Evolutionary conservation across 352 stramenopile species (phyloP).

Genomic region (Phytophthora podocarpi): DNA sequence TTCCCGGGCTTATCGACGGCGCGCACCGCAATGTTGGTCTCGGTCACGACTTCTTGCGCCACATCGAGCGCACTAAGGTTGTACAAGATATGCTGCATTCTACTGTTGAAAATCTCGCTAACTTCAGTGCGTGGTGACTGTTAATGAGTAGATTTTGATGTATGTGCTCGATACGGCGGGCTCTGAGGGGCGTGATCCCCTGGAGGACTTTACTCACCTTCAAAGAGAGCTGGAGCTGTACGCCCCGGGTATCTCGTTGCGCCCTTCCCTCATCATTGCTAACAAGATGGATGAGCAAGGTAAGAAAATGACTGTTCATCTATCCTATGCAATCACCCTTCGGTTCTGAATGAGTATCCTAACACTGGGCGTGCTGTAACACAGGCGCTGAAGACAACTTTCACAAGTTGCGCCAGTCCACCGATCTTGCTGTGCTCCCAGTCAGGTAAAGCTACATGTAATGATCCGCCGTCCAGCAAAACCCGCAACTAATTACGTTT

Average conservation of each 20-base stretch:
- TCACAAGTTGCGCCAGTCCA: slow-evolving; percentile 69
- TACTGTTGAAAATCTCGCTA: neutral
- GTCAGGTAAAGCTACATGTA: slow-evolving; percentile 71
- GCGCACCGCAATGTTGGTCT: slow-evolving; percentile 97
- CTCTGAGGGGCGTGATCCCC: slow-evolving; percentile 77
- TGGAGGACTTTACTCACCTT: slow-evolving; percentile 79
- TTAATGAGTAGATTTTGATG: slow-evolving; percentile 66
- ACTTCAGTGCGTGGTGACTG: neutral
- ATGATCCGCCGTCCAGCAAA: neutral
- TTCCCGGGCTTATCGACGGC: slow-evolving; percentile 89
- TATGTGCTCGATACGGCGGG: slow-evolving; percentile 87
- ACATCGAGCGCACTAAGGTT: slow-evolving; percentile 98
- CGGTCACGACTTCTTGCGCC: slow-evolving; percentile 97
- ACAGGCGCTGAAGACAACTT: slow-evolving; percentile 80
- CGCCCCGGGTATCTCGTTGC: slow-evolving; percentile 82
- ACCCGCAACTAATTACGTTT: neutral
- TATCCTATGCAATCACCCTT: neutral
- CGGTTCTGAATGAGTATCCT: neutral
- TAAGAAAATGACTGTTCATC: slow-evolving; percentile 7
- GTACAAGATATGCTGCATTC: neutral
- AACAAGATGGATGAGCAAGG: slow-evolving; percentile 92
- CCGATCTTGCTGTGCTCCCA: slow-evolving; percentile 77
- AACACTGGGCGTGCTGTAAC: neutral
- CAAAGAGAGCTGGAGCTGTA: slow-evolving; percentile 89
- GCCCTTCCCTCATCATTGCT: slow-evolving; percentile 83